Evolutionary conservation across 2,329 filamentous ascomycete genomes (phyloP), one percentile per base, ranked within the genome.

Genomic region (Falciphora oryzae): DNA sequence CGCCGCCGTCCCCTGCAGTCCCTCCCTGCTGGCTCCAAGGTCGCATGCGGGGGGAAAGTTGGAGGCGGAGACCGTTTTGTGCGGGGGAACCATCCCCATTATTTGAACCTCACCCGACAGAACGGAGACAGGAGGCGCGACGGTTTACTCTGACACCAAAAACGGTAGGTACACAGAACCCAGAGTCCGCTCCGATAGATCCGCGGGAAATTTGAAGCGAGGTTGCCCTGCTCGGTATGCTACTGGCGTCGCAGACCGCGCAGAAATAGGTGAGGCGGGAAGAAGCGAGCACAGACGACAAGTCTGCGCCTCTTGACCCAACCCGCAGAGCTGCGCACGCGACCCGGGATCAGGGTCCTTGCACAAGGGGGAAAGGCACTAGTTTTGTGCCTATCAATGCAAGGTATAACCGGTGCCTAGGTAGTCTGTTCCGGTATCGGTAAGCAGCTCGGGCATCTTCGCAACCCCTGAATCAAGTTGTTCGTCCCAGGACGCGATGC

Each of bases 211-310:
- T 25, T 57, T 25, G 22, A 28, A 29, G 28, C 1, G 25, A 28
- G 16, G 5, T 28, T 3, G 16, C 6, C 16, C 16, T 32, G 32
- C 4, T 22, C 4, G 13, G 56, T n/a, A n/a, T n/a, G n/a, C n/a
- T n/a, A 14, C 4, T 14, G 8, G 13, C 27, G 14, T 27, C 56
- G 27, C 56, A 27, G 29, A 14, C 11, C 5, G 57, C 5, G 56
- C n/a, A 22, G 57, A 27, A 28, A 31, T 58, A 27, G 56, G 56
- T 57, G 56, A 27, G 56, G 57, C 29, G 57, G 57, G 57, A 58
- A 29, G 57, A 28, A 58, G 57, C 57, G 29, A 31, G n/a, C n/a
- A n/a, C n/a, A n/a, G 25, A 18, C 5, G 25, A 28, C 14, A 27
- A 27, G 25, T 2, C 14, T 32, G 7, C 32, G 32, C n/a, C n/a